Evolutionary conservation across 2,329 filamentous ascomycete species (phyloP).

Genomic region (Cercospora beticola): DNA sequence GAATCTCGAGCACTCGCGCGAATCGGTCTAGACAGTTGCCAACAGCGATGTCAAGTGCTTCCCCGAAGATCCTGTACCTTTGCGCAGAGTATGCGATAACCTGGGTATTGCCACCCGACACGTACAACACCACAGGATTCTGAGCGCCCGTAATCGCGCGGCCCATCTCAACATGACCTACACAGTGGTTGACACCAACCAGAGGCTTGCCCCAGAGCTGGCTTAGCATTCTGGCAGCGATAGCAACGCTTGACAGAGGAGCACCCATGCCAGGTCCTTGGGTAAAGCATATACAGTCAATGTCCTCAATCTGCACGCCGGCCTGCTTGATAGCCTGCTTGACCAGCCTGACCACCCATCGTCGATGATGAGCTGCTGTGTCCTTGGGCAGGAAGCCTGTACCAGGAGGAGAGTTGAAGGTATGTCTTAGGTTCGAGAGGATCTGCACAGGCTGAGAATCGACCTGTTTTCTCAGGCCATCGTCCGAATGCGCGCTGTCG

Average conservation of each 20-base stretch:
- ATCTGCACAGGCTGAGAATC: constrained; percentile 58
- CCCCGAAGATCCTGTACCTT: constrained; percentile 95
- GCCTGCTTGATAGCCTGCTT: constrained; percentile 75
- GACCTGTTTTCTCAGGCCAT: constrained; percentile 28
- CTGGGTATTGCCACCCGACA: constrained; percentile 93
- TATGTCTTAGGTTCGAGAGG: constrained; percentile 92
- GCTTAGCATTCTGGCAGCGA: constrained; percentile 77
- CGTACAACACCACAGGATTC: constrained; percentile 94
- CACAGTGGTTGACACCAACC: constrained; percentile 95
- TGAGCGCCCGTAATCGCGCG: constrained; percentile 83
- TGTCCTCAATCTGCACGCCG: constrained; percentile 58
- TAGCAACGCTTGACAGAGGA: constrained; percentile 79
- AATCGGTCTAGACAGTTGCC: constrained; percentile 97
- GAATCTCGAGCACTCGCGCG: constrained; percentile 83
- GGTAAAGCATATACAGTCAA: constrained; percentile 94
- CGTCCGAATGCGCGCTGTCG: constrained; percentile 38
- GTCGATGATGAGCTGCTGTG: constrained; percentile 86
- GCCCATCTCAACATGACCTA: constrained; percentile 99
- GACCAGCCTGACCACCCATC: constrained; percentile 79
- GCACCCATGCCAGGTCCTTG: constrained; percentile 96
- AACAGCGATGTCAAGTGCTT: constrained; percentile 95
- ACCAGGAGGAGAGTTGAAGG: constrained; percentile 86
- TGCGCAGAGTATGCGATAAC: constrained; percentile 95
- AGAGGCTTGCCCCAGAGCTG: constrained; percentile 86
- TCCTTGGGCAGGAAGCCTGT: constrained; percentile 96